Evolutionary conservation across 2,329 filamentous ascomycete genomes (phyloP).

Genomic region (Aspergillaceae sp.): DNA sequence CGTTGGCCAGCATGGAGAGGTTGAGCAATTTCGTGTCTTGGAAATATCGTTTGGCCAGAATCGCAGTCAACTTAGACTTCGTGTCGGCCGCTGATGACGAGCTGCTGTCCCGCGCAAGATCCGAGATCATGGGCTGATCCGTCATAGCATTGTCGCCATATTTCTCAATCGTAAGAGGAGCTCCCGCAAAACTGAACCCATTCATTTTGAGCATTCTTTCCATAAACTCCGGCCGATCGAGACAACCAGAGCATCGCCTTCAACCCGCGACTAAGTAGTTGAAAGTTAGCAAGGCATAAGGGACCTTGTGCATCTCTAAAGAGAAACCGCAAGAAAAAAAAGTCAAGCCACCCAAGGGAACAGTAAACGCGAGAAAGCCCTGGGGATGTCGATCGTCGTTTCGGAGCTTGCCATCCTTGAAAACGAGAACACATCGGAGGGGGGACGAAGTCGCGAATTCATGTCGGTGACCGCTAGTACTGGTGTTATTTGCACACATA

Average conservation of each 20-base stretch:
- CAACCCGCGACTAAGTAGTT: conserved; percentile 57
- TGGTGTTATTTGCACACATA: conserved; percentile 49
- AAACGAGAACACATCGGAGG: conserved; percentile 34
- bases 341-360: conserved; percentile 26
- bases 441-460: conserved; percentile 23
- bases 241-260: conserved; percentile 62
- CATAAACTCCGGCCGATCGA: conserved; percentile 55
- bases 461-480: conserved; percentile 33
- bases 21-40: conserved; percentile 65
- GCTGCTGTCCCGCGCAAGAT: conserved; percentile 21
- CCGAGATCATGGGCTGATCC: conserved; percentile 15
- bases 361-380: conserved; percentile 20
- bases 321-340: conserved; percentile 15
- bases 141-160: conserved; percentile 26
- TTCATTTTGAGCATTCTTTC: conserved; percentile 60
- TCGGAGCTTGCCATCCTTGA: conserved; percentile 32
- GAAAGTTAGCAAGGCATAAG: conserved; percentile 57
- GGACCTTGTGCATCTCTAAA: conserved; percentile 27
- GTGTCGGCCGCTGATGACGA: conserved; percentile 49
- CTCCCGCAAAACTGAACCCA: conserved; percentile 59
- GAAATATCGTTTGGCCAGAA: conserved; percentile 69
- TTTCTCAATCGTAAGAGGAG: conserved; percentile 48
- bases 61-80: conserved; percentile 59
- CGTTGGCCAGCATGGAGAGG: conserved; percentile 66
- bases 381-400: conserved; percentile 34